Evolutionary conservation across 1,284 basidiomycete genomes (phyloP).

Genomic region (Mycosarcoma maydis): DNA sequence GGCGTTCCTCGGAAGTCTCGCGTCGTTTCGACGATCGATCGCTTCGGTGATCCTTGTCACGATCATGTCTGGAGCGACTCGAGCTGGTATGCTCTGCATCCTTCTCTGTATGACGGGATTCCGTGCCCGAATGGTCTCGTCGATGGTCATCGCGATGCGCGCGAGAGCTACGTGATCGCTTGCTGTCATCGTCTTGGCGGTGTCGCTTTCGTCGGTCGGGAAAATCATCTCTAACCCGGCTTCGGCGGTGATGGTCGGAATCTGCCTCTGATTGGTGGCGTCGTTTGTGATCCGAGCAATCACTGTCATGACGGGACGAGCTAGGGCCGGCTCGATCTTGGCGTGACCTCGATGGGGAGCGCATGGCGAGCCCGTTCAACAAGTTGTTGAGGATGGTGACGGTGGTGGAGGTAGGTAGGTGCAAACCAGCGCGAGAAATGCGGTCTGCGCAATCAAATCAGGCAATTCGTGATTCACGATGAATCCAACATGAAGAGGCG

Average conservation of each 20-base stretch:
- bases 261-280: slow-evolving; percentile 19
- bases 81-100: slow-evolving; percentile 21
- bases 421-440: too few relatives aligned
- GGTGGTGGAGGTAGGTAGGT: not conserved
- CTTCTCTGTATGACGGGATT: slow-evolving; percentile 20
- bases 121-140: slow-evolving; percentile 16
- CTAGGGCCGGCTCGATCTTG: slow-evolving; percentile 13
- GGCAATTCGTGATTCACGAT: too few relatives aligned
- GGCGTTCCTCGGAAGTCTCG: slow-evolving; percentile 54
- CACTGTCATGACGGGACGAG: slow-evolving; percentile 19
- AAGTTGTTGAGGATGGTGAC: slow-evolving; percentile 1
- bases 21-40: slow-evolving; percentile 27
- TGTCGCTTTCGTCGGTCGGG: slow-evolving; percentile 31
- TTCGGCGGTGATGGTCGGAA: slow-evolving; percentile 7
- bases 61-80: slow-evolving; percentile 19
- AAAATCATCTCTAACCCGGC: slow-evolving; percentile 14
- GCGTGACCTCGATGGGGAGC: slow-evolving; percentile 24
- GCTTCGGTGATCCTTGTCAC: slow-evolving; percentile 16
- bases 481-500: too few relatives aligned
- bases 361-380: slow-evolving; percentile 4
- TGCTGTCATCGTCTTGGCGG: slow-evolving; percentile 15
- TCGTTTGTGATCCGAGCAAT: slow-evolving; percentile 19
- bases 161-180: slow-evolving; percentile 17
- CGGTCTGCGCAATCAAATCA: too few relatives aligned
- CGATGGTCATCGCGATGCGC: slow-evolving; percentile 12